phyloP scores from a whole-genome alignment of 805 yeast genomes.

The Candida germanica region DNA sequence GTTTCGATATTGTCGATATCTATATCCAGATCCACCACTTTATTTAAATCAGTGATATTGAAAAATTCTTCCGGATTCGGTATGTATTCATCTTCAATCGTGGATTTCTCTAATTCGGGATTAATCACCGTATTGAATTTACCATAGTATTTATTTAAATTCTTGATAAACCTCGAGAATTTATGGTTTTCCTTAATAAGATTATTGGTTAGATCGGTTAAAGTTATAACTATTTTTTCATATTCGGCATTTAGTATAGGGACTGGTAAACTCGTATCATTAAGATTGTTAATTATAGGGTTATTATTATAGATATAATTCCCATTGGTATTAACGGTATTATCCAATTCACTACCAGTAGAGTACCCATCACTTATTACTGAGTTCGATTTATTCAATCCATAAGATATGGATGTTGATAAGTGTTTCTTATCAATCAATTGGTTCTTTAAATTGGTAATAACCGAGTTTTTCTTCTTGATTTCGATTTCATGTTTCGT shows the following conservation, averaged over 20 bases:
- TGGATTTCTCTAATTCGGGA: slow-evolving; percentile 2
- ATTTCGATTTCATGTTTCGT: slow-evolving; percentile 34
- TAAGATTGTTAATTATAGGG: slow-evolving; percentile 27
- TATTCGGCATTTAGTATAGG: slow-evolving; percentile 24
- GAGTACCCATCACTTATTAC: background rate
- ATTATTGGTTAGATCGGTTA: slow-evolving; percentile 34
- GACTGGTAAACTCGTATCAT: slow-evolving; percentile 11
- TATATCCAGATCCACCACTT: slow-evolving; percentile 10
- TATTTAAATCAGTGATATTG: slow-evolving; percentile 4
- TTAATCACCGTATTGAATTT: slow-evolving; percentile 19
- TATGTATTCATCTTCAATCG: slow-evolving; percentile 7
- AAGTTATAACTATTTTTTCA: slow-evolving; percentile 29
- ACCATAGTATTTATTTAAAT: slow-evolving; percentile 25
- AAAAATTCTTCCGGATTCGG: slow-evolving; percentile 30
- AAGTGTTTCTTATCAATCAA: slow-evolving; percentile 32
- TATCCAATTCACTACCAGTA: background rate
- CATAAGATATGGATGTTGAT: slow-evolving; percentile 26
- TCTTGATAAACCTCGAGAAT: slow-evolving; percentile 29
- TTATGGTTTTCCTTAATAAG: slow-evolving; percentile 35
- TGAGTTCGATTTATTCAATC: slow-evolving; percentile 11
- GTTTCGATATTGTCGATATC: slow-evolving; percentile 36
- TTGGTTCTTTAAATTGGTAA: slow-evolving; percentile 31
- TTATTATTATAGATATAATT: slow-evolving; percentile 29
- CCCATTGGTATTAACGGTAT: slow-evolving; percentile 16
- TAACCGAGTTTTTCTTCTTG: slow-evolving; percentile 30